Evolutionary conservation across 2,329 filamentous ascomycete genomes (phyloP).

Genomic region (Anisogramma anomala): DNA sequence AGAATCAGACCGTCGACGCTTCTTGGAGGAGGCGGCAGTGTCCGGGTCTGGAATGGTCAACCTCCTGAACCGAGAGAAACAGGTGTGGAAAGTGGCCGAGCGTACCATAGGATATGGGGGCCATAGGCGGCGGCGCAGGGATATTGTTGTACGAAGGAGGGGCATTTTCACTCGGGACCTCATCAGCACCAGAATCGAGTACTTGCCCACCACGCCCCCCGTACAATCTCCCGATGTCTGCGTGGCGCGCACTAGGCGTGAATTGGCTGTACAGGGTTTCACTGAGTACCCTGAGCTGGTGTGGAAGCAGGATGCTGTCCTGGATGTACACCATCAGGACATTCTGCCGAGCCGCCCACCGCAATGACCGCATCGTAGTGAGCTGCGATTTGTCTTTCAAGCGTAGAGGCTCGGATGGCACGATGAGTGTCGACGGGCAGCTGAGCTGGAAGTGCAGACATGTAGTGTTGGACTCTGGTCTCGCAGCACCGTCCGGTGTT

Average conservation of each 20-base stretch:
- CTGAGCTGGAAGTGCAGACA: not conserved
- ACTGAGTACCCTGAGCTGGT: slow-evolving; percentile 4
- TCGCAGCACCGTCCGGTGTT: not conserved
- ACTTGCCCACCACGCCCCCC: slow-evolving; percentile 4
- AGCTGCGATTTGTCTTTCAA: slow-evolving; percentile 8
- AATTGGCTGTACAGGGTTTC: slow-evolving; percentile 1
- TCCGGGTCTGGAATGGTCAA: not conserved
- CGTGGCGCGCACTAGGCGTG: not conserved
- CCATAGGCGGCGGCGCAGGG: slow-evolving; percentile 1
- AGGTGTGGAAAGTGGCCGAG: not conserved
- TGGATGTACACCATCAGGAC: slow-evolving; percentile 1
- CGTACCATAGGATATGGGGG: slow-evolving; percentile 1
- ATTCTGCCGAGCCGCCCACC: slow-evolving; percentile 2
- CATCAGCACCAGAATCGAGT: not conserved
- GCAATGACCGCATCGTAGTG: slow-evolving; percentile 5
- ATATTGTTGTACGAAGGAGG: slow-evolving; percentile 9
- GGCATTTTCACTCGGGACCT: not conserved
- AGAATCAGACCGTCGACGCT: slow-evolving; percentile 1
- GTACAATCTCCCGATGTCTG: slow-evolving; percentile 2
- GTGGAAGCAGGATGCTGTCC: not conserved
- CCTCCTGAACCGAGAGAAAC: not conserved
- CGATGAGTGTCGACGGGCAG: not conserved
- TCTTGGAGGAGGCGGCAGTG: slow-evolving; percentile 1
- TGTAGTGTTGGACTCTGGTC: not conserved
- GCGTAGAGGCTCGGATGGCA: not conserved